A percentile compares a stretch with the other conserved stretches of the same genome.
These are phyloP conservation scores for Microdochium paspali DNA, from an alignment of 2,329 filamentous ascomycete genomes.

Conservation along the genomic window DNA sequence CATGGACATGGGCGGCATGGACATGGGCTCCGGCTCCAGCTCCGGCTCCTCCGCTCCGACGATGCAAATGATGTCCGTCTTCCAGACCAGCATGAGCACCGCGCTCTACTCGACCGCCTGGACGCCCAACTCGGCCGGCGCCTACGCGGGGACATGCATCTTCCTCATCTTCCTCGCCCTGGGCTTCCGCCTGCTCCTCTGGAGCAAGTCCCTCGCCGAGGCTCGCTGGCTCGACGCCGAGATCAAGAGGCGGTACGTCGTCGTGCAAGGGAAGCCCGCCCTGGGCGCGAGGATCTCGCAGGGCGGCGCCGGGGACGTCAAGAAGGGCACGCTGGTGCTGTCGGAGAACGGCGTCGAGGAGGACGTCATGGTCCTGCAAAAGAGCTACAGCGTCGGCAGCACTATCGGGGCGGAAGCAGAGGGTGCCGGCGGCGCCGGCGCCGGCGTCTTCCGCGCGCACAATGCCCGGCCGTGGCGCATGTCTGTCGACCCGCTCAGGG, in stretches of 20 bases:
- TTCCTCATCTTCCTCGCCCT: constrained; percentile 74
- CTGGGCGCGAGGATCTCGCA: constrained; percentile 52
- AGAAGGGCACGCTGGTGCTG: constrained; percentile 46
- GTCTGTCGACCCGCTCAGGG: constrained; percentile 67
- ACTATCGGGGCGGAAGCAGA: too few species aligned
- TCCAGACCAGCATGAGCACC: constrained; percentile 50
- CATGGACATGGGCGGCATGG: constrained; percentile 1
- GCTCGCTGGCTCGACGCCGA: constrained; percentile 61
- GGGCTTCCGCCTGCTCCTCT: constrained; percentile 57
- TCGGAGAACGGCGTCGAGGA: constrained; percentile 75
- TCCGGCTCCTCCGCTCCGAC: not conserved
- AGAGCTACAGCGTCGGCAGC: constrained; percentile 25
- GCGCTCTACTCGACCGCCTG: constrained; percentile 60
- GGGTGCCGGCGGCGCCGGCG: not conserved
- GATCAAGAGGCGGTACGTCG: constrained; percentile 66
- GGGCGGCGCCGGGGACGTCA: constrained; percentile 49
- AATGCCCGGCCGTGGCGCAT: constrained; percentile 66
- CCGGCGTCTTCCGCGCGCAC: not conserved
- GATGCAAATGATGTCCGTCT: constrained; percentile 21
- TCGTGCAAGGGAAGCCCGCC: constrained; percentile 55
- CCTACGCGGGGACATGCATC: constrained; percentile 84
- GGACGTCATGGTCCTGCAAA: constrained; percentile 63
- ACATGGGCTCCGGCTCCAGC: not conserved
- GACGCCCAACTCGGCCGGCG: constrained; percentile 60
- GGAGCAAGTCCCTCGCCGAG: constrained; percentile 49